These are phyloP conservation scores for Camellia granthamiana DNA, from an alignment of 148 eudicot genomes.

Conservation along the genomic window DNA sequence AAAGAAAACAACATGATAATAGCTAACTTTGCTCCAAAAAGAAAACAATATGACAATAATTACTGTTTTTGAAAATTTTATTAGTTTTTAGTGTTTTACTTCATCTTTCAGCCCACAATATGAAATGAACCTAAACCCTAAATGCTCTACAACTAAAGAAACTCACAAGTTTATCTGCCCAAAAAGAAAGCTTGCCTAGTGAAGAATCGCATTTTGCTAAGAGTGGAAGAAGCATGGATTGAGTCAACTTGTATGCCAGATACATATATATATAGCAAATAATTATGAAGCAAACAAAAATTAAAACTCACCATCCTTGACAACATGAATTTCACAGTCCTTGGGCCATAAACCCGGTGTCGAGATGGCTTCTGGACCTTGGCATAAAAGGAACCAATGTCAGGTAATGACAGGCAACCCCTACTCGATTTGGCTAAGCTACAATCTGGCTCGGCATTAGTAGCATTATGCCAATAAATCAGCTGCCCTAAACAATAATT, in stretches of 20 bases:
- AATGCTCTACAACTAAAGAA: not conserved
- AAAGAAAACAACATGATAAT: too few species aligned
- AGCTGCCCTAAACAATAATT: conserved; percentile 94
- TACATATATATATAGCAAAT: not conserved
- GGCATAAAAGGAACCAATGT: conserved; percentile 79
- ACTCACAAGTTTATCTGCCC: not conserved
- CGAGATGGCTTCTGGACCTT: conserved; percentile 74
- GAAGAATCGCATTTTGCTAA: not conserved
- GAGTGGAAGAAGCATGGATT: not conserved
- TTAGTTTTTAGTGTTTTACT: not conserved
- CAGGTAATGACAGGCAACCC: conserved; percentile 92
- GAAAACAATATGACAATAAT: too few species aligned
- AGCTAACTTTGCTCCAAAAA: too few species aligned
- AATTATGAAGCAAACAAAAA: not conserved
- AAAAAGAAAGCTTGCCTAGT: not conserved
- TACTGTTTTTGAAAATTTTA: too few species aligned
- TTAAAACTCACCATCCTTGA: conserved; percentile 67
- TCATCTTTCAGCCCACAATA: not conserved
- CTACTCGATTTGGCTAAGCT: conserved; percentile 61
- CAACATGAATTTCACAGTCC: conserved; percentile 71
- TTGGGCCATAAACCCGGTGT: conserved; percentile 77
- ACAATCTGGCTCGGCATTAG: conserved; percentile 76
- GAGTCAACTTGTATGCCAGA: not conserved
- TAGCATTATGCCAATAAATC: conserved; percentile 83
- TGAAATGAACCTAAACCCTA: not conserved